Conservation (phyloP, 495 filamentous ascomycete species). For the Podospora bellae-mahoneyi region DNA sequence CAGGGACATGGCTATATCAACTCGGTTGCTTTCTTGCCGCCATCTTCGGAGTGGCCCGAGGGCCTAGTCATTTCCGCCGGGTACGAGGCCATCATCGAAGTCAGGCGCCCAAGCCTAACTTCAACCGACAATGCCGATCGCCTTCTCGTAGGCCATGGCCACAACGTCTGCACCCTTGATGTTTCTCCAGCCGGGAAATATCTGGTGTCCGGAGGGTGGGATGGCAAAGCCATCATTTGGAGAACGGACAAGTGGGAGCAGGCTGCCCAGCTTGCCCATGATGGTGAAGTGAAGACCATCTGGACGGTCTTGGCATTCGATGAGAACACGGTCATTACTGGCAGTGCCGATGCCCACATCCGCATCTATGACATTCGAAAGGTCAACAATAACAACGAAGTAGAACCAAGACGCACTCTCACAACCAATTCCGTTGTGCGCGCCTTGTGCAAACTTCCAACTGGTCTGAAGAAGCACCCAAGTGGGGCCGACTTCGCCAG, state of each 20-base stretch:
- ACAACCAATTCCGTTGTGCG: slow-evolving; percentile 79
- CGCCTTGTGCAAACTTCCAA: slow-evolving; percentile 77
- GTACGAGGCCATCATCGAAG: slow-evolving; percentile 89
- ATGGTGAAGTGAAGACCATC: slow-evolving; percentile 68
- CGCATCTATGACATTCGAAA: slow-evolving; percentile 70
- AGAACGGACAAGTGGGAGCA: slow-evolving; percentile 70
- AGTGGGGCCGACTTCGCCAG: slow-evolving; percentile 85
- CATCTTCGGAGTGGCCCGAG: slow-evolving; percentile 66
- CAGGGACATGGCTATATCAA: slow-evolving; percentile 83
- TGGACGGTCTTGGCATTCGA: slow-evolving; percentile 90
- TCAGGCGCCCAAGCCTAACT: slow-evolving; percentile 59
- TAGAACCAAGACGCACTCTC: slow-evolving; percentile 71
- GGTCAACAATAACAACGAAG: slow-evolving; percentile 64
- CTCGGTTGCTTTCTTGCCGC: slow-evolving; percentile 70
- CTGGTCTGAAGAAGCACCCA: slow-evolving; percentile 53
- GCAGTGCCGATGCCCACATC: slow-evolving; percentile 86
- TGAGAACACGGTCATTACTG: slow-evolving; percentile 76
- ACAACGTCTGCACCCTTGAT: slow-evolving; percentile 86
- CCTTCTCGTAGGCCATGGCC: slow-evolving; percentile 77
- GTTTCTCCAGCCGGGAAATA: slow-evolving; percentile 63
- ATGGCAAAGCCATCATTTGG: slow-evolving; percentile 80
- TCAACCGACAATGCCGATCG: slow-evolving; percentile 75
- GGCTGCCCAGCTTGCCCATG: slow-evolving; percentile 54
- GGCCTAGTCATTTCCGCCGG: slow-evolving; percentile 85
- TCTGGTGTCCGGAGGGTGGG: slow-evolving; percentile 95